Evolutionary conservation across 2,329 filamentous ascomycete genomes (phyloP).

Genomic region (Fusarium nodosum): DNA sequence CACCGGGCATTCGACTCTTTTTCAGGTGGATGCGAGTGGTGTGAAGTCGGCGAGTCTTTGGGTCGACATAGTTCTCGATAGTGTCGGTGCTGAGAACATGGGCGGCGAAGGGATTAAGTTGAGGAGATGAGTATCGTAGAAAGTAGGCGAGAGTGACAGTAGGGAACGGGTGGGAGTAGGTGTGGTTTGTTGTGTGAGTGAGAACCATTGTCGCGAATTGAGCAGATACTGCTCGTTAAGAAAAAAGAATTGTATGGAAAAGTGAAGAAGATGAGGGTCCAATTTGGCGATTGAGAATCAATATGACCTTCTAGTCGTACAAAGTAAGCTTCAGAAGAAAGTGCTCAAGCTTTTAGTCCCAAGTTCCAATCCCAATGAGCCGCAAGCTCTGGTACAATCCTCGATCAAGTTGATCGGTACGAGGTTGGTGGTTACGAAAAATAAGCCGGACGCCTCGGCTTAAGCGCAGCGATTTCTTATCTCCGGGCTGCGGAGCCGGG

Average conservation of each 20-base stretch:
- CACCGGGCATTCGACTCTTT: conserved; percentile 80
- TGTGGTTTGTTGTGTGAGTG: conserved; percentile 75
- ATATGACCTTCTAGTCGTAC: conserved; percentile 11
- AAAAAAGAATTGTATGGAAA: conserved; percentile 21
- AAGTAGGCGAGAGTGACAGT: conserved; percentile 91
- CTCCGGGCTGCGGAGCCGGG: conserved; percentile 37
- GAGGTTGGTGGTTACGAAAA: conserved; percentile 46
- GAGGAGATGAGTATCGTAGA: conserved; percentile 81
- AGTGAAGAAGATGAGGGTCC: conserved; percentile 18
- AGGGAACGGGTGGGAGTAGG: conserved; percentile 84
- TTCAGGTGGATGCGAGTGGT: conserved; percentile 87
- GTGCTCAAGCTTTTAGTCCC: conserved; percentile 8
- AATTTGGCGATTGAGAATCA: conserved; percentile 31
- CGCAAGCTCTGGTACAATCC: conserved; percentile 30
- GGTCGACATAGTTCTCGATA: conserved; percentile 80
- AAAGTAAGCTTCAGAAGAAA: conserved; percentile 9
- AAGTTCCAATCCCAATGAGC: conserved; percentile 34
- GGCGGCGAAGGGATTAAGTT: conserved; percentile 81
- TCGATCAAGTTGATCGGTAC: conserved; percentile 33
- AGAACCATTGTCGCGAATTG: conserved; percentile 67
- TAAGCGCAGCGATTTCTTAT: conserved; percentile 43
- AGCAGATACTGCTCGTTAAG: conserved; percentile 33
- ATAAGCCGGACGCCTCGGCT: conserved; percentile 46
- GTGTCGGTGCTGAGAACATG: conserved; percentile 89
- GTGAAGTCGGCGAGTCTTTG: conserved; percentile 78